These are phyloP conservation scores for Dendrocalamus sinicus DNA, from an alignment of 176 grass and related monocot species.

Conservation along the genomic window DNA sequence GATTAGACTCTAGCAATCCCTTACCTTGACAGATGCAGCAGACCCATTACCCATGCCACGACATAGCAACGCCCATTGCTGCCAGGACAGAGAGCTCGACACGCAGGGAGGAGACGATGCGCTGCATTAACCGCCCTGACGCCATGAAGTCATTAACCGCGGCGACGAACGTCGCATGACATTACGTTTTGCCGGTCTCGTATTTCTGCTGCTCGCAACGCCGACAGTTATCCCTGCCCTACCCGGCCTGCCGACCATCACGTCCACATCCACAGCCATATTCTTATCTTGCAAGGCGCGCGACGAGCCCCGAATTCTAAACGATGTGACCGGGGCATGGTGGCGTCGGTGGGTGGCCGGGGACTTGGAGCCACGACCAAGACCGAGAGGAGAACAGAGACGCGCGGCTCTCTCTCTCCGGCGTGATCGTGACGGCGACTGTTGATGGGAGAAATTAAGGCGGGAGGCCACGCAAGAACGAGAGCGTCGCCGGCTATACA, in stretches of 20 bases:
- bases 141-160: background rate
- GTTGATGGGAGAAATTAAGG: background rate
- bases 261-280: conserved; percentile 5
- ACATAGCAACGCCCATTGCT: background rate
- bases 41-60: background rate
- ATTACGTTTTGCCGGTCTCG: background rate
- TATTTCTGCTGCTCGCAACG: background rate
- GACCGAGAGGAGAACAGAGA: background rate
- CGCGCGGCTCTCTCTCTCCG: background rate
- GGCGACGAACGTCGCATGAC: background rate
- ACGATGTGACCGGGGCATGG: background rate
- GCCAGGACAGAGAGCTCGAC: conserved; percentile 3
- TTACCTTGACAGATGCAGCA: background rate
- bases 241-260: conserved; percentile 25
- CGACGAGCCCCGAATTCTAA: conserved; percentile 7
- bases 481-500: background rate
- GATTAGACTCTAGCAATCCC: background rate
- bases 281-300: conserved; percentile 4
- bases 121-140: background rate
- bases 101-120: background rate
- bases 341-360: background rate
- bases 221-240: background rate
- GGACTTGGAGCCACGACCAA: background rate
- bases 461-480: too few species aligned
- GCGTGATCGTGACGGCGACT: background rate